Base-by-base conservation (phyloP, 306 rosid species). In the Malus asiatica region DNA sequence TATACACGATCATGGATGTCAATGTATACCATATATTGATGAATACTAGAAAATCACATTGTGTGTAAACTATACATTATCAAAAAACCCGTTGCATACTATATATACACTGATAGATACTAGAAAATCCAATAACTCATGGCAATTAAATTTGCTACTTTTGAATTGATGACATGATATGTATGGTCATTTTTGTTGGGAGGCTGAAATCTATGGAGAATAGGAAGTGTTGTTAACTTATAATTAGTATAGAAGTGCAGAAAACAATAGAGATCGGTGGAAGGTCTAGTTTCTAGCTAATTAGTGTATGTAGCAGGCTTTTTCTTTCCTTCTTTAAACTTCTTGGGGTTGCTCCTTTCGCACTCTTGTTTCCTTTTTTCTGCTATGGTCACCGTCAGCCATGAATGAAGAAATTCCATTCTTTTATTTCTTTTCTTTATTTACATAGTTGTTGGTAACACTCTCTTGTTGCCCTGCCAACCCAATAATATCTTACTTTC, bases 301-400 rank as follows among this genome's bases (percentile, higher is more conserved):
- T 44, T 44, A 30, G 70, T 30, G n/a, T 45, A 46, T 57, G 60
- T 44, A 58, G 45, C 83, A 74, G 75, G 80, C 86, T 78, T 78
- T 53, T 48, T 40, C 22, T 19, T 27, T 42, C 44, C 60, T 5
- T 55, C 52, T 52, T 32, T 44, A 40, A 25, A 40, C 53, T 27
- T 35, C 53, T 63, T 71, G 44, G 32, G 23, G 22, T 57, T 23
- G 27, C 19, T 55, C 16, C 53, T 14, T 58, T 51, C 11, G 2
- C 59, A 6, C 62, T 70, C 57, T 44, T 8, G 22, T 73, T 46
- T 64, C 68, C 68, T 38, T 62, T 62, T 25, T 62, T 51, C 38
- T 72, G 70, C 70, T 57, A 44, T 67, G 30, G 32, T 66, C 78
- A 73, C 83, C 48, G 25, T 33, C 74, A n/a, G 74, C 45, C 78